A percentile compares a stretch with the other conserved stretches of the same genome.
phyloP scores from a whole-genome alignment of 164 flowering plant genomes.

The Berberis thunbergii region DNA sequence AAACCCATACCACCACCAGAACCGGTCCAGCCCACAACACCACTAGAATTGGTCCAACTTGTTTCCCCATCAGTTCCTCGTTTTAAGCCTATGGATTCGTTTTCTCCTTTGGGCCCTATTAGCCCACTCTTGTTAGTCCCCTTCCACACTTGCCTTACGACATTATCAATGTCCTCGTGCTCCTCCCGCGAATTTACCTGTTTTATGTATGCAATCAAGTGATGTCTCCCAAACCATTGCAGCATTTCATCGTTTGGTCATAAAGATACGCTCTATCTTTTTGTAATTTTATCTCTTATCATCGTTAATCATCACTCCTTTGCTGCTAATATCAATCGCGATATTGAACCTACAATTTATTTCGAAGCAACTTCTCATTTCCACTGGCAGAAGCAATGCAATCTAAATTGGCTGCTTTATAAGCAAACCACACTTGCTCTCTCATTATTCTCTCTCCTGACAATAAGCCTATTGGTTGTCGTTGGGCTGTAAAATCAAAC shows the following conservation, averaged over 20 bases:
- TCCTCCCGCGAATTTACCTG: neutral
- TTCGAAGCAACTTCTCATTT: neutral
- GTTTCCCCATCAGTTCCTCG: neutral
- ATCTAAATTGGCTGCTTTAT: neutral
- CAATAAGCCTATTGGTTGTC: neutral
- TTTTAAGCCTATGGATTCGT: neutral
- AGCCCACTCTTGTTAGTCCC: neutral
- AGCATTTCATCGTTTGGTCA: neutral
- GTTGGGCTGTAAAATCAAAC: slow-evolving; percentile 3
- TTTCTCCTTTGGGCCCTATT: neutral
- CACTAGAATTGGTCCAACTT: neutral
- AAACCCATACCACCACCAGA: too few species aligned
- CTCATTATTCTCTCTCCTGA: neutral
- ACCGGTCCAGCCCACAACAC: too few species aligned
- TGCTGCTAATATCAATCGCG: neutral
- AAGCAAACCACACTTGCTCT: neutral
- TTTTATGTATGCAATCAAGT: neutral
- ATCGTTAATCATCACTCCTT: neutral
- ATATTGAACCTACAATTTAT: neutral
- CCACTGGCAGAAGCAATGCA: neutral
- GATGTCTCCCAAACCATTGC: neutral
- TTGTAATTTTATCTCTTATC: neutral
- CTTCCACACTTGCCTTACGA: neutral
- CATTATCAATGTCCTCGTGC: neutral
- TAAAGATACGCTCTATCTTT: slow-evolving; percentile 5